A percentile compares a stretch with the other conserved stretches of the same genome.
These are phyloP conservation scores for Magnaporthiopsis incrustans DNA, from an alignment of 2,329 filamentous ascomycete species.

Conservation along the genomic window DNA sequence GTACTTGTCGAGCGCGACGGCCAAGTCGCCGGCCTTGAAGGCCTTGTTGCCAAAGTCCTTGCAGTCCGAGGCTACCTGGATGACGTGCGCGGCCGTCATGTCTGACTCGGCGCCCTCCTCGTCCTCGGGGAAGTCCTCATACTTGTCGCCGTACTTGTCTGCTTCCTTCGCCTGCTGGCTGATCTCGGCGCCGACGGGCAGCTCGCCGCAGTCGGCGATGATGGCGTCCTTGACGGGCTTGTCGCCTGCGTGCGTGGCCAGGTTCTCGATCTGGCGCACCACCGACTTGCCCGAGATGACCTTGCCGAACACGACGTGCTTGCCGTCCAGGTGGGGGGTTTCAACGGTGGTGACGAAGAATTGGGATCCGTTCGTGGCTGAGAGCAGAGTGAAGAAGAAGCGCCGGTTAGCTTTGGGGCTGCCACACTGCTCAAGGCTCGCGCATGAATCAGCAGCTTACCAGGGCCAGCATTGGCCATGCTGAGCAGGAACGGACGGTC, in stretches of 20 bases:
- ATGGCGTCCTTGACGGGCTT: conserved; percentile 67
- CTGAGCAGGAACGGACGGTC: conserved; percentile 87
- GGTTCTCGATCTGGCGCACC: conserved; percentile 82
- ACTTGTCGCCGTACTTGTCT: conserved; percentile 79
- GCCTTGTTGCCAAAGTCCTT: conserved; percentile 91
- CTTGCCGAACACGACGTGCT: conserved; percentile 93
- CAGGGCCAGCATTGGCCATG: conserved; percentile 96
- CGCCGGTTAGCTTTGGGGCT: background rate
- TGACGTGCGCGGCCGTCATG: conserved; percentile 58
- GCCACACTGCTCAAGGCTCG: background rate
- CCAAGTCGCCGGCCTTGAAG: conserved; percentile 71
- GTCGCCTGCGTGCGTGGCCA: conserved; percentile 65
- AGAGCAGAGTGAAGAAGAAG: conserved; percentile 1
- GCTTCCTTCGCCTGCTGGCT: conserved; percentile 57
- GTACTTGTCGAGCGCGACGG: conserved; percentile 79
- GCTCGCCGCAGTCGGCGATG: conserved; percentile 79
- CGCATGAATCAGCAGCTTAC: conserved; percentile 36
- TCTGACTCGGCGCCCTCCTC: conserved; percentile 36
- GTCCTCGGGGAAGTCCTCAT: conserved; percentile 95
- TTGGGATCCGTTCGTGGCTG: conserved; percentile 90
- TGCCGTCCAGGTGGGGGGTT: conserved; percentile 91
- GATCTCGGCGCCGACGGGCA: conserved; percentile 62
- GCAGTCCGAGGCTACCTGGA: conserved; percentile 73
- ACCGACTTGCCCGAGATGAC: conserved; percentile 89
- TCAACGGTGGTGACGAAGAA: conserved; percentile 96